Evolutionary conservation across 2,329 filamentous ascomycete genomes (phyloP).

Genomic region (Raffaelea albimanens): DNA sequence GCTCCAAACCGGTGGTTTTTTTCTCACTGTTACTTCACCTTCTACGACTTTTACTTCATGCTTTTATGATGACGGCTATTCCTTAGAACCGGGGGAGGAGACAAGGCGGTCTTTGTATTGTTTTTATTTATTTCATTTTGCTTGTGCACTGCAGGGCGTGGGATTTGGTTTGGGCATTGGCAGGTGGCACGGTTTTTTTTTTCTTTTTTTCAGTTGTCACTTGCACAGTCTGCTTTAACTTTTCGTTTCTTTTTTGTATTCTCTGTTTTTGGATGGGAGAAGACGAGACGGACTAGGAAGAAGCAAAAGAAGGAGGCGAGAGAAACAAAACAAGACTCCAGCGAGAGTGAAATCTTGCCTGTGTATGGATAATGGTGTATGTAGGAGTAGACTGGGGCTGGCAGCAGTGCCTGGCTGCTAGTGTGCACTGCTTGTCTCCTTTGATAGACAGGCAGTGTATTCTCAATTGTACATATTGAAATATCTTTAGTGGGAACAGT

Average conservation of each 20-base stretch:
- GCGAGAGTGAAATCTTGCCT: neutral
- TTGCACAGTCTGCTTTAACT: neutral
- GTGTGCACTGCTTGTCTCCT: no score
- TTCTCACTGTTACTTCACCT: neutral
- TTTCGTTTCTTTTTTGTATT: neutral
- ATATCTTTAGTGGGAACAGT: no score
- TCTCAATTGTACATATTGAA: no score
- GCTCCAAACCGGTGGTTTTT: neutral
- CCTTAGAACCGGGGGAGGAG: neutral
- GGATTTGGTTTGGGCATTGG: neutral
- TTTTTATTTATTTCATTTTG: neutral
- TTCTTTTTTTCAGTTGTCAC: neutral
- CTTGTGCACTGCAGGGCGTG: neutral
- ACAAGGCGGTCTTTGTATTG: neutral
- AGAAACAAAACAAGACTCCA: neutral
- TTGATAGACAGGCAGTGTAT: no score
- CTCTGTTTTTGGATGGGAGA: neutral
- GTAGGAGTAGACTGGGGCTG: slow-evolving; percentile 4
- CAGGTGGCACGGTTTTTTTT: neutral
- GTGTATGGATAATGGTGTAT: slow-evolving; percentile 4
- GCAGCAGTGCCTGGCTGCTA: no score
- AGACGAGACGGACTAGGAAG: neutral
- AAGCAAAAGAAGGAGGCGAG: neutral
- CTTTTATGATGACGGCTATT: slow-evolving; percentile 1
- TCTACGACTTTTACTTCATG: neutral